A percentile compares a stretch with the other conserved stretches of the same genome.
phyloP scores from a whole-genome alignment of 306 rosid species.

The Alnus rubra region DNA sequence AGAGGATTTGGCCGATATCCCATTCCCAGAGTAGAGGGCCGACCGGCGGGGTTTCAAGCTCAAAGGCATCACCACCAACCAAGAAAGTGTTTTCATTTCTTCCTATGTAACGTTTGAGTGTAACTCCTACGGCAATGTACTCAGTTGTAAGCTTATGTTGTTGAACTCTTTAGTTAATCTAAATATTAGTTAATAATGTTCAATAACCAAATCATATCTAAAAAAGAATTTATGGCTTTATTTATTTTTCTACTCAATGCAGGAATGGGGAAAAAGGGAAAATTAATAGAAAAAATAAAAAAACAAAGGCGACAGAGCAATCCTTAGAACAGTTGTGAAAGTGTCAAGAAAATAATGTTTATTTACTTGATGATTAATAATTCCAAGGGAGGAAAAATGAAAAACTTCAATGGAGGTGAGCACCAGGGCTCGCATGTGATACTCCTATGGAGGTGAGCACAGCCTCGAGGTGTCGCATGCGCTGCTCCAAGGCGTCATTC shows the following conservation, averaged over 20 bases:
- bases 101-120: background rate
- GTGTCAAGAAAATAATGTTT: too few species aligned
- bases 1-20: slow-evolving; percentile 63
- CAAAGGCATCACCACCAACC: background rate
- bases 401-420: too few species aligned
- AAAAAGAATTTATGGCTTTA: background rate
- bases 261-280: too few species aligned
- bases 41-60: background rate
- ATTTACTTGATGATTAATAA: too few species aligned
- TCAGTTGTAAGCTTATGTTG: background rate
- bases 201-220: background rate
- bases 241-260: background rate
- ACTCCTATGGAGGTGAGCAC: too few species aligned
- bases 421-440: too few species aligned
- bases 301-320: too few species aligned
- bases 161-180: background rate
- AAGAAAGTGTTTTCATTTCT: background rate
- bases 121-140: background rate
- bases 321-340: too few species aligned
- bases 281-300: too few species aligned
- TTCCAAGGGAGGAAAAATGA: too few species aligned
- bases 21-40: slow-evolving; percentile 49
- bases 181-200: background rate
- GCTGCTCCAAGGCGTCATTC: too few species aligned
- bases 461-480: too few species aligned